Base-by-base conservation (phyloP, 768 basidiomycete species). In the Xerocomus potaroensis region DNA sequence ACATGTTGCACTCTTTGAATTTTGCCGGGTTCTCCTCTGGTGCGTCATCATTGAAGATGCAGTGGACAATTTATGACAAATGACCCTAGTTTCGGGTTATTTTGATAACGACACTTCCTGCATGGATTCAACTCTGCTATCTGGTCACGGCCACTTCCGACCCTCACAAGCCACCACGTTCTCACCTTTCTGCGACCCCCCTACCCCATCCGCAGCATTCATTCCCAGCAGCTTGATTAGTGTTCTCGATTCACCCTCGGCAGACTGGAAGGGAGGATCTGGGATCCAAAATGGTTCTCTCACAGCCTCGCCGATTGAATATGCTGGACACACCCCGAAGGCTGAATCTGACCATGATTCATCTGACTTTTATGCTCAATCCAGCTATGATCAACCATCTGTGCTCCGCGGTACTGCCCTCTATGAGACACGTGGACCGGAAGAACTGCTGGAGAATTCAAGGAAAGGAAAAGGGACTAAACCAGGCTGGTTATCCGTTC, bases 201-300 rank as follows among this genome's bases (percentile, higher is more conserved):
- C 51, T 22, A 54, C 62, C 2, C 60, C 61, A n/a, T 74, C 76
- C 21, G 66, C 75, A 40, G 73, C 75, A 9, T 66, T 80, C 46
- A 78, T 85, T 47, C 78, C 83, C 27, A 72, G 74, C 38, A 73
- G 75, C 57, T 67, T 83, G 23, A 76, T 66, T 46, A 68, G 58
- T 22, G 55, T 68, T 15, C 57, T 81, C 51, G 68, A 74, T 42
- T 78, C 81, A 19, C 66, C 83, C 22, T 78, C 80, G 43, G 74
- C 74, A 40, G 77, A 79, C 50, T 81, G 80, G 76, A 73, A 74
- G 35, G 62, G 48, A 39, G 43, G 47, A 15, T 34, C 53, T 18
- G 43, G 49, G 18, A 37, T 40, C 30, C 43, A 62, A 27, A 58
- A 40, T n/a, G 55, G 53, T 21, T 12, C 50, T 3, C 58, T 73